These are phyloP conservation scores for Quercus phellos DNA, from an alignment of 331 rosid genomes.

Conservation along the genomic window DNA sequence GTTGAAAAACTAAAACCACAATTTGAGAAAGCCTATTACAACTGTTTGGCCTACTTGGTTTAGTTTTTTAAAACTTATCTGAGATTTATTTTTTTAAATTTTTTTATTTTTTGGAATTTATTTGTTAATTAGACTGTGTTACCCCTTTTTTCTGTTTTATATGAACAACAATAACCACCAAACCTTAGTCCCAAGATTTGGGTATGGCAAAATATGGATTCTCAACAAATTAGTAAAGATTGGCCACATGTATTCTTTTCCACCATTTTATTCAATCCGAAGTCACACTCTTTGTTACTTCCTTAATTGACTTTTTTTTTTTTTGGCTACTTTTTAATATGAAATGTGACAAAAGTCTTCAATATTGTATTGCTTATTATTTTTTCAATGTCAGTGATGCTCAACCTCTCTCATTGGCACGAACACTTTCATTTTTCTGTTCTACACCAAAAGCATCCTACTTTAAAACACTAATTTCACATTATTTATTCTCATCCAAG, in stretches of 20 bases:
- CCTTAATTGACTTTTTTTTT: no score
- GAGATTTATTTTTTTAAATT: no score
- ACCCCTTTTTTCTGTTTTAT: no score
- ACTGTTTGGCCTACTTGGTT: neutral
- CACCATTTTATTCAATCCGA: no score
- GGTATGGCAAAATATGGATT: no score
- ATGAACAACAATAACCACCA: no score
- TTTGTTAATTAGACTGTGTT: neutral
- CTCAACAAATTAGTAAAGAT: no score
- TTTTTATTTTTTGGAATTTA: neutral
- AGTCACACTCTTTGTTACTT: no score
- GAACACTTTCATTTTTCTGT: neutral
- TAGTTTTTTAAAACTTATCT: neutral
- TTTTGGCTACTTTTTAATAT: no score
- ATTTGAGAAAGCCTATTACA: neutral
- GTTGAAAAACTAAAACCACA: neutral
- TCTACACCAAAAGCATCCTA: neutral
- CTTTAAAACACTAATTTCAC: neutral
- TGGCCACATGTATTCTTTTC: no score
- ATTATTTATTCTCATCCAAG: neutral
- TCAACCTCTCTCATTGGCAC: neutral
- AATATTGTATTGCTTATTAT: neutral
- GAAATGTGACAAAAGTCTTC: neutral
- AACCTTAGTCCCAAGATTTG: no score
- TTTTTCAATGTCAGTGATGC: no score